A percentile compares a stretch with the other conserved stretches of the same genome.
Evolutionary conservation across 345 rosid species (phyloP).

Genomic region (Moricandia arvensis): DNA sequence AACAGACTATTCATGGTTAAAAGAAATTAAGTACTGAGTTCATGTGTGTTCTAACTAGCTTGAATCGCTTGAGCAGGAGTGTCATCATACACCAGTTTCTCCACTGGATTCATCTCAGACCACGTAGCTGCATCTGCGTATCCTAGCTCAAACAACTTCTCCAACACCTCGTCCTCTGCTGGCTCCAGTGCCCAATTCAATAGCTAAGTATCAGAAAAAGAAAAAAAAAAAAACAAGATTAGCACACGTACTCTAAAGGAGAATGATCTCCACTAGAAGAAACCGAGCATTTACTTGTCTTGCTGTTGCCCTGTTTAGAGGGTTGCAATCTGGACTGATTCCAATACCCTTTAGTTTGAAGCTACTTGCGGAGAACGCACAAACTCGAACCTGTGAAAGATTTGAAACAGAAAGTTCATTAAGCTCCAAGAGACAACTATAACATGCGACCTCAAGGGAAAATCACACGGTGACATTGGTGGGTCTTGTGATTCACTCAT

Average conservation of each 20-base stretch:
- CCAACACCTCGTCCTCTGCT: conserved; percentile 71
- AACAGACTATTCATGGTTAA: not conserved
- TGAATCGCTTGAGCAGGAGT: conserved; percentile 19
- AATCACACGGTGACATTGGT: not conserved
- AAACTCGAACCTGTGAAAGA: conserved; percentile 62
- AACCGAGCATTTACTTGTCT: conserved; percentile 58
- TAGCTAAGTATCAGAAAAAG: conserved; percentile 44
- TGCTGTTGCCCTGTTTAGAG: conserved; percentile 58
- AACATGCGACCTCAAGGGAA: not conserved
- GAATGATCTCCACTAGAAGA: not conserved
- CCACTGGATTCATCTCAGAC: conserved; percentile 65
- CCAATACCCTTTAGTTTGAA: conserved; percentile 73
- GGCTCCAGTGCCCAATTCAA: conserved; percentile 94
- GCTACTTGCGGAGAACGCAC: conserved; percentile 75
- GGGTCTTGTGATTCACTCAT: not conserved
- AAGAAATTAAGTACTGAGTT: not conserved
- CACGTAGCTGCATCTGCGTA: conserved; percentile 76
- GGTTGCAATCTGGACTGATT: conserved; percentile 91
- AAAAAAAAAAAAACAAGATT: not conserved
- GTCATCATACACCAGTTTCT: conserved; percentile 43
- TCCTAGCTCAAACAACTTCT: conserved; percentile 73
- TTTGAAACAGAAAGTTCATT: not conserved
- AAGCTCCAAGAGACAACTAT: not conserved
- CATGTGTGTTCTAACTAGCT: conserved; percentile 3
- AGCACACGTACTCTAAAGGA: not conserved